A percentile compares a stretch with the other conserved stretches of the same genome.
These are phyloP conservation scores for Elymus sibiricus DNA, from an alignment of 176 grass and related monocot species.

Conservation along the genomic window DNA sequence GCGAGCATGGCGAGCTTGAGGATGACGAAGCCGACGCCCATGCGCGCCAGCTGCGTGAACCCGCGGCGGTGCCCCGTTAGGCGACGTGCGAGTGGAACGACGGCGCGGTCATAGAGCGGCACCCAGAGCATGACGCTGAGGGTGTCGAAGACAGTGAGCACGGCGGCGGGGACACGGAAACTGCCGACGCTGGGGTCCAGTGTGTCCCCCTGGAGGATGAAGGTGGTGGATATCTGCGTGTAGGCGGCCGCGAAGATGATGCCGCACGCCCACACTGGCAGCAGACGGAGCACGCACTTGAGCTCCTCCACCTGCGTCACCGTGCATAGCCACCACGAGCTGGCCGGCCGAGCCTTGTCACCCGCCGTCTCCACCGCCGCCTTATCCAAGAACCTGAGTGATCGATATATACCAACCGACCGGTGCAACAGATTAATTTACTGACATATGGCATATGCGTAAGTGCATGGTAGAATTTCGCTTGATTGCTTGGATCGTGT, in stretches of 20 bases:
- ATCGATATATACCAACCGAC: background rate
- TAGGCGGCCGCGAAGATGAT: conserved; percentile 48
- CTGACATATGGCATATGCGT: background rate
- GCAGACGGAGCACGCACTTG: conserved; percentile 46
- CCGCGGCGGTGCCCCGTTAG: conserved; percentile 20
- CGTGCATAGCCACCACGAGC: conserved; percentile 21
- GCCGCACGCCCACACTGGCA: conserved; percentile 45
- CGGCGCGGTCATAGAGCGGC: conserved; percentile 40
- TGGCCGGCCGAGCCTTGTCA: conserved; percentile 4
- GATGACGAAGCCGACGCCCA: conserved; percentile 45
- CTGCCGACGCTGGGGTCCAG: conserved; percentile 34
- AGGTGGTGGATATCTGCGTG: conserved; percentile 46
- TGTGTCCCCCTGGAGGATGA: conserved; percentile 54
- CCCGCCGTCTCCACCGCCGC: conserved; percentile 31
- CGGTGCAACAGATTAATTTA: background rate
- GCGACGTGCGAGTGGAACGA: conserved; percentile 35
- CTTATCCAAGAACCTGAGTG: conserved; percentile 53
- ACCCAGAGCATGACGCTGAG: conserved; percentile 59
- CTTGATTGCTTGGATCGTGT: background rate
- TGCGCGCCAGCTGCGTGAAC: conserved; percentile 50
- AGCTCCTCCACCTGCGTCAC: conserved; percentile 90
- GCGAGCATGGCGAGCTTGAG: conserved; percentile 30
- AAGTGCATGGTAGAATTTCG: background rate
- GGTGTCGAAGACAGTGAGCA: conserved; percentile 62
- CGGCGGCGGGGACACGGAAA: conserved; percentile 38